phyloP scores from a whole-genome alignment of 345 rosid species.

The Arabidopsis arenosa region DNA sequence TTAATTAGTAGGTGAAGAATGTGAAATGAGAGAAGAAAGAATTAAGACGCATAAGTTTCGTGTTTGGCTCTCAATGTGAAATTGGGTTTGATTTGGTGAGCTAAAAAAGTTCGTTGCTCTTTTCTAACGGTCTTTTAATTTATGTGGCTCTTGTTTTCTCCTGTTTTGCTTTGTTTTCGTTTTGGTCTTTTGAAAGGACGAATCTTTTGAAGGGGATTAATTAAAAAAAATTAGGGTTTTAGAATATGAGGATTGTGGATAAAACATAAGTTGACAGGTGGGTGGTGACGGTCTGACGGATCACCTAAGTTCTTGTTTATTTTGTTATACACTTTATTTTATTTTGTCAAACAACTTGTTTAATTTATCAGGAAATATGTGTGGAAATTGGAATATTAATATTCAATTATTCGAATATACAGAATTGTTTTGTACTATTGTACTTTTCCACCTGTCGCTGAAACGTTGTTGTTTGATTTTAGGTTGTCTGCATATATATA shows the following conservation, averaged over 20 bases:
- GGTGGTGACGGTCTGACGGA: conserved; percentile 51
- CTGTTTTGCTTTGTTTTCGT: not conserved
- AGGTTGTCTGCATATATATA: not conserved
- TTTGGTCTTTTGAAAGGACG: not conserved
- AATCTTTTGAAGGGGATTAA: conserved; percentile 1
- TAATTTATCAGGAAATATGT: not conserved
- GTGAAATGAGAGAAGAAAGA: conserved; percentile 50
- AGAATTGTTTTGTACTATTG: not conserved
- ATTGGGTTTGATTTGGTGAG: conserved; percentile 74
- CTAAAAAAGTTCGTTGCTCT: conserved; percentile 47
- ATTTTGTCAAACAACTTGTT: not conserved
- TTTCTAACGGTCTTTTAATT: conserved; percentile 10
- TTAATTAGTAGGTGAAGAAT: conserved; percentile 33
- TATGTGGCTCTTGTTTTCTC: not conserved
- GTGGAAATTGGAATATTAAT: not conserved
- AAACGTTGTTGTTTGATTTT: conserved; percentile 15
- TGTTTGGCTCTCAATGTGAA: conserved; percentile 47
- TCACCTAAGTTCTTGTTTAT: conserved; percentile 53
- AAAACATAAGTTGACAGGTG: conserved; percentile 43
- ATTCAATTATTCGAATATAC: too few species aligned
- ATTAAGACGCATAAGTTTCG: conserved; percentile 46
- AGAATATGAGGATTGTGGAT: conserved; percentile 37
- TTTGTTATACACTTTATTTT: not conserved
- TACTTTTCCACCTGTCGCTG: not conserved
- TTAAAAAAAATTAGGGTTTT: conserved; percentile 12